phyloP scores from a whole-genome alignment of 2,329 filamentous ascomycete genomes.

The Cucurbitaria berberidis region DNA sequence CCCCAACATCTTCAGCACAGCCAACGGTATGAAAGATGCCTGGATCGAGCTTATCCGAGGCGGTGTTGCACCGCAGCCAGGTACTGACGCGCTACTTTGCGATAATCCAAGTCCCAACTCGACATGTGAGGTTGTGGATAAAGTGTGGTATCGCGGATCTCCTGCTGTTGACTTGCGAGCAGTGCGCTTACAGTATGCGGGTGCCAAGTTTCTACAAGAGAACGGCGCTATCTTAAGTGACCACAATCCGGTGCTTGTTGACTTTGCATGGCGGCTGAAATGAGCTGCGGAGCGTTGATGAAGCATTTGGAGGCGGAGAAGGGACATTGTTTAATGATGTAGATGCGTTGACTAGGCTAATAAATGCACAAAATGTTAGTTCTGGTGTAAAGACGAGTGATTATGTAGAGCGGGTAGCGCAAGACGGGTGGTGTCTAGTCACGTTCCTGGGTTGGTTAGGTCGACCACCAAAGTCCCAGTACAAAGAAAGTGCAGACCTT shows the following conservation, averaged over 20 bases:
- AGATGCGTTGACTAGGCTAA: slow-evolving; percentile 43
- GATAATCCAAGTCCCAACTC: slow-evolving; percentile 61
- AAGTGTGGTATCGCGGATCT: slow-evolving; percentile 66
- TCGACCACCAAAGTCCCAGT: too few species aligned
- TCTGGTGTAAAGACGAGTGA: slow-evolving; percentile 56
- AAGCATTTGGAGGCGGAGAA: slow-evolving; percentile 57
- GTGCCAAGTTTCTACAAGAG: slow-evolving; percentile 62
- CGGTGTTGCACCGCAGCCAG: slow-evolving; percentile 26
- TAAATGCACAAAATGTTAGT: slow-evolving; percentile 49
- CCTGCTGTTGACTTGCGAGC: slow-evolving; percentile 56
- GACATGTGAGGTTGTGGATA: slow-evolving; percentile 70
- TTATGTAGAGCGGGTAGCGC: slow-evolving; percentile 57
- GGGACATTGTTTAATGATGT: slow-evolving; percentile 65
- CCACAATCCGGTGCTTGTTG: slow-evolving; percentile 68
- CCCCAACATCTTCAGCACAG: slow-evolving; percentile 57
- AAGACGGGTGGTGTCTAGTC: slow-evolving; percentile 59
- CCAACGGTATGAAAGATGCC: slow-evolving; percentile 62
- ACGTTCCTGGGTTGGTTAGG: slow-evolving; percentile 60
- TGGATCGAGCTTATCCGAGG: slow-evolving; percentile 63
- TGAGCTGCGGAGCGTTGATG: slow-evolving; percentile 32
- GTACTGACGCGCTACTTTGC: slow-evolving; percentile 54
- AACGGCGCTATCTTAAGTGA: slow-evolving; percentile 66
- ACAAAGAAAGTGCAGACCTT: too few species aligned
- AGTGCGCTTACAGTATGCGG: slow-evolving; percentile 62
- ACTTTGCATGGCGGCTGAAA: slow-evolving; percentile 50